These are phyloP conservation scores for Solanum rostratum DNA, from an alignment of 257 asterid genomes.

Conservation along the genomic window DNA sequence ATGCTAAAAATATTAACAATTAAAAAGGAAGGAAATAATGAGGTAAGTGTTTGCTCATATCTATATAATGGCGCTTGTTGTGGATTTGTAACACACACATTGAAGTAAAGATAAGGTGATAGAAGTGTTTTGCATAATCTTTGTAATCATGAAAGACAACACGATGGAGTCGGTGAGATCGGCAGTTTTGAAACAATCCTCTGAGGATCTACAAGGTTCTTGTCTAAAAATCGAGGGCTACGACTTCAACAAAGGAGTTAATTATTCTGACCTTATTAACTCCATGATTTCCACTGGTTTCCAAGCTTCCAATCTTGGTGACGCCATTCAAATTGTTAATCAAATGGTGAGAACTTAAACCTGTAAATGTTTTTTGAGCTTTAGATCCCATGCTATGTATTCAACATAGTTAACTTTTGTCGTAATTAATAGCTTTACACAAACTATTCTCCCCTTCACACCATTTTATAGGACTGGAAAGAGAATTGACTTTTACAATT, in stretches of 20 bases:
- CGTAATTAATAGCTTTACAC: not conserved
- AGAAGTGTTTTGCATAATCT: not conserved
- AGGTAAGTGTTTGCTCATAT: too few species aligned
- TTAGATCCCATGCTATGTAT: not conserved
- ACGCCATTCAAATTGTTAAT: constrained; percentile 69
- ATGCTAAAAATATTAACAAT: too few species aligned
- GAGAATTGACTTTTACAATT: not conserved
- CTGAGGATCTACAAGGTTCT: constrained; percentile 43
- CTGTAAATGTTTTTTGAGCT: too few species aligned
- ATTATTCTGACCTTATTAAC: constrained; percentile 48
- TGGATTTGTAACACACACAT: not conserved
- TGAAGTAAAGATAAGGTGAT: too few species aligned
- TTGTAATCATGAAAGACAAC: constrained; percentile 5
- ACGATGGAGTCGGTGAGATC: constrained; percentile 42
- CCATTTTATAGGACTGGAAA: not conserved
- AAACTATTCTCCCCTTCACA: not conserved
- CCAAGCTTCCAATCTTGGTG: constrained; percentile 95
- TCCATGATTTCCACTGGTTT: constrained; percentile 77
- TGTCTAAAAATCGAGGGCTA: constrained; percentile 59
- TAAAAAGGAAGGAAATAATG: too few species aligned
- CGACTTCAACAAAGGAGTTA: constrained; percentile 69
- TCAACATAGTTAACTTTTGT: too few species aligned
- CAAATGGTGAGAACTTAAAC: constrained; percentile 85
- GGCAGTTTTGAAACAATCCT: constrained; percentile 51
- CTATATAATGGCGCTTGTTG: too few species aligned